Percentiles rank a stretch among this genome's conserved stretches.
These are phyloP conservation scores for Quercus wislizeni DNA, from an alignment of 306 rosid species.

Conservation along the genomic window DNA sequence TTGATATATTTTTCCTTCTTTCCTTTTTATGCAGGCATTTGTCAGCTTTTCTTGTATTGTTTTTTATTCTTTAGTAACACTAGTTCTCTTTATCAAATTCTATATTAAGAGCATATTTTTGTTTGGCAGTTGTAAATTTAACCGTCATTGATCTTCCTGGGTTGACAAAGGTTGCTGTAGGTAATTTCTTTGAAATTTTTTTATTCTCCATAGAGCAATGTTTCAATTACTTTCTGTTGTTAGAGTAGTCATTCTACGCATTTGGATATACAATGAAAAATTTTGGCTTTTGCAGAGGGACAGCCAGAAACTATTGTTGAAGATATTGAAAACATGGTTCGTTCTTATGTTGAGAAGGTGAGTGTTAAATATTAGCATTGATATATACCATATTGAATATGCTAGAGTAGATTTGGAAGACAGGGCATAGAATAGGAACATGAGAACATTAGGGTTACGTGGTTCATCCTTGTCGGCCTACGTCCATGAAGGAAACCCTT, in stretches of 20 bases:
- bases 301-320: constrained; percentile 84
- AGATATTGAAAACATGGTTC: constrained; percentile 99
- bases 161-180: constrained; percentile 98
- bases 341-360: constrained; percentile 94
- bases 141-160: constrained; percentile 99
- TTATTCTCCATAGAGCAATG: background rate
- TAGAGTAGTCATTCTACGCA: background rate
- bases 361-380: background rate
- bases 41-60: background rate
- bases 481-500: too few species aligned
- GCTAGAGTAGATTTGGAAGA: too few species aligned
- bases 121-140: constrained; percentile 88
- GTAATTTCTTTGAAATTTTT: constrained; percentile 39
- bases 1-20: too few species aligned
- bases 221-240: background rate
- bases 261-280: constrained; percentile 15
- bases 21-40: too few species aligned
- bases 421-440: too few species aligned
- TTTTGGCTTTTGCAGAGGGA: constrained; percentile 69
- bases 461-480: too few species aligned
- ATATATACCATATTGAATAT: too few species aligned
- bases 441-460: too few species aligned
- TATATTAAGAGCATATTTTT: constrained; percentile 21
- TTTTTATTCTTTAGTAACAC: background rate
- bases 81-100: background rate